phyloP scores from a whole-genome alignment of 768 basidiomycete species.

The Artomyces pyxidatus region DNA sequence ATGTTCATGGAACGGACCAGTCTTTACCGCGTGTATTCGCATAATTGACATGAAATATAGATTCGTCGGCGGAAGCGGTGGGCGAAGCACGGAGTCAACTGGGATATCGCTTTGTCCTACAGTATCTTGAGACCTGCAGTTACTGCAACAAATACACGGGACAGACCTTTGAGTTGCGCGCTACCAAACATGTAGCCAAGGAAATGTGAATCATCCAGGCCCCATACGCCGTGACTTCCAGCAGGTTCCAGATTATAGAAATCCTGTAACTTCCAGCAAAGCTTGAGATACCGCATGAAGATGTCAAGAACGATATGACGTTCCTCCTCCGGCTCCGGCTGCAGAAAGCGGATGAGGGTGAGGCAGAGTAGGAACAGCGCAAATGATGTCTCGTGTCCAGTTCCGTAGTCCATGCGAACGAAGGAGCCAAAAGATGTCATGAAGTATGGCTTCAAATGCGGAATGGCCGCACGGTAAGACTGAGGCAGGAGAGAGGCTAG shows the following conservation, averaged over 20 bases:
- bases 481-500: conserved; percentile 41
- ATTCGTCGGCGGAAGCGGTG: conserved; percentile 55
- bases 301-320: conserved; percentile 49
- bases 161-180: conserved; percentile 72
- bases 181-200: conserved; percentile 89
- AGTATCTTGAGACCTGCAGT: conserved; percentile 2
- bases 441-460: conserved; percentile 72
- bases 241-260: conserved; percentile 90
- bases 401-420: conserved; percentile 90
- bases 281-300: conserved; percentile 67
- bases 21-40: conserved; percentile 74
- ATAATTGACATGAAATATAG: conserved; percentile 74
- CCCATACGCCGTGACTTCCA: conserved; percentile 98
- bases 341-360: conserved; percentile 58
- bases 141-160: background rate
- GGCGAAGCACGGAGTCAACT: conserved; percentile 54
- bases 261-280: conserved; percentile 85
- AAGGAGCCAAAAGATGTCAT: conserved; percentile 84
- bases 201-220: conserved; percentile 86
- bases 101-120: conserved; percentile 57
- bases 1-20: conserved; percentile 87
- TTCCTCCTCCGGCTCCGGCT: conserved; percentile 53
- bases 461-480: conserved; percentile 36
- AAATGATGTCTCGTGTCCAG: conserved; percentile 92
- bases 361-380: conserved; percentile 68